A percentile compares a stretch with the other conserved stretches of the same genome.
Evolutionary conservation across 306 rosid genomes (phyloP).

Genomic region (Inga leiocalycina): DNA sequence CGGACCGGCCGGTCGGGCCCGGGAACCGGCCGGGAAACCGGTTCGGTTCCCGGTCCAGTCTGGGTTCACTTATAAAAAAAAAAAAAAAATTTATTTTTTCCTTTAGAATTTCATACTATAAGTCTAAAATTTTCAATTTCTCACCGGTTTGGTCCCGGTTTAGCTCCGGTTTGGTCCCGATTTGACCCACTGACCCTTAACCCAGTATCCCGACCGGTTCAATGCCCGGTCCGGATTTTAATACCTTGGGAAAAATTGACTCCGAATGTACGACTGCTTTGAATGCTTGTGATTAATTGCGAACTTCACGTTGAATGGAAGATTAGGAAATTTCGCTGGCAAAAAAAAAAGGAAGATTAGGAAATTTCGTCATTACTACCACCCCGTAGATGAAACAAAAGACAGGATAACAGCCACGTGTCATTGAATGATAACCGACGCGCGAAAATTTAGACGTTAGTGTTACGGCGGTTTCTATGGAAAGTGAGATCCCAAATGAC

Average conservation of each 20-base stretch:
- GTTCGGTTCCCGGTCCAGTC: no score
- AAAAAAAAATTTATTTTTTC: no score
- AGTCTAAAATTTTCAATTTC: no score
- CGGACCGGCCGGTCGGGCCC: no score
- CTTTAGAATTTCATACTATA: no score
- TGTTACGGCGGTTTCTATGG: slow-evolving; percentile 44
- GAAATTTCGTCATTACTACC: slow-evolving; percentile 41
- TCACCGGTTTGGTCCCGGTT: no score
- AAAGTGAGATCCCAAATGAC: slow-evolving; percentile 52
- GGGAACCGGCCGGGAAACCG: no score
- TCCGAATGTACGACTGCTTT: slow-evolving; percentile 32
- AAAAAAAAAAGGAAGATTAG: slow-evolving; percentile 30
- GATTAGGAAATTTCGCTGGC: slow-evolving; percentile 45
- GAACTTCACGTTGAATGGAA: slow-evolving; percentile 49
- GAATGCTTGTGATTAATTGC: neutral
- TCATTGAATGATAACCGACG: neutral
- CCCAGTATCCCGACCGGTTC: no score
- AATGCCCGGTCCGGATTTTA: no score
- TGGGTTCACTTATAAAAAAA: no score
- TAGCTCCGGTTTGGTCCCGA: no score
- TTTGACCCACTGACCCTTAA: no score
- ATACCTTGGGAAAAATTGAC: neutral
- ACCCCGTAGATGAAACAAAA: neutral
- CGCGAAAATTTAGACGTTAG: slow-evolving; percentile 40
- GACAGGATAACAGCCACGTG: slow-evolving; percentile 50